Conservation (phyloP, 768 basidiomycete species). For the Solioccasus polychromus region DNA sequence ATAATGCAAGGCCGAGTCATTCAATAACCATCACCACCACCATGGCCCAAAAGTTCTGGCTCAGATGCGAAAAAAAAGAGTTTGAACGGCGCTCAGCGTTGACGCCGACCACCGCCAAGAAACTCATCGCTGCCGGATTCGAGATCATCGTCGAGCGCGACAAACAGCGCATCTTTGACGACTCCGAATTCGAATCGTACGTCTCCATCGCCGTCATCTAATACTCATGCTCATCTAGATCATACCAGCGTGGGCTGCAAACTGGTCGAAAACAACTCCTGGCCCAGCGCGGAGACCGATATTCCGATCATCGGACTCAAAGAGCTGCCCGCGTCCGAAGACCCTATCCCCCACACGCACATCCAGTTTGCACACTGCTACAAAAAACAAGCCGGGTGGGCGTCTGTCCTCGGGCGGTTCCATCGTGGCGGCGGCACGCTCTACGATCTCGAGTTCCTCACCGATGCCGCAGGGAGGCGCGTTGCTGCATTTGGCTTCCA, state of each 20-base stretch:
- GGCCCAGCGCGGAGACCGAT: conserved; percentile 74
- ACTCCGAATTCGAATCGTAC: conserved; percentile 89
- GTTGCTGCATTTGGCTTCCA: conserved; percentile 99
- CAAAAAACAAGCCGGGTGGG: conserved; percentile 95
- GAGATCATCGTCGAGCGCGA: conserved; percentile 90
- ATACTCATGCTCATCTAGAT: no score
- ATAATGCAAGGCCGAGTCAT: neutral
- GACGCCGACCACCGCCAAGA: conserved; percentile 88
- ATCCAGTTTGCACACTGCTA: conserved; percentile 99
- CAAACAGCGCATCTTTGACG: conserved; percentile 90
- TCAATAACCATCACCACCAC: no score
- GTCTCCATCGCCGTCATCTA: no score
- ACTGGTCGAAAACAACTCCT: conserved; percentile 83
- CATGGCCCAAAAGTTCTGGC: conserved; percentile 67
- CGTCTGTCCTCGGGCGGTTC: conserved; percentile 81
- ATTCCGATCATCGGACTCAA: conserved; percentile 93
- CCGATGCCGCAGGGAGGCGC: conserved; percentile 77
- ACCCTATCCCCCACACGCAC: conserved; percentile 88
- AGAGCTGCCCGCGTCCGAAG: conserved; percentile 82
- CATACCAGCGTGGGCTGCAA: conserved; percentile 88
- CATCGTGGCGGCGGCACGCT: conserved; percentile 76
- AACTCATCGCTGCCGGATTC: conserved; percentile 86
- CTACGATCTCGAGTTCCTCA: conserved; percentile 96
- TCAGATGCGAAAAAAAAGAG: conserved; percentile 95
- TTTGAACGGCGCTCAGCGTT: conserved; percentile 92